phyloP scores from a whole-genome alignment of 805 yeast species.

The Teunomyces cretensis region DNA sequence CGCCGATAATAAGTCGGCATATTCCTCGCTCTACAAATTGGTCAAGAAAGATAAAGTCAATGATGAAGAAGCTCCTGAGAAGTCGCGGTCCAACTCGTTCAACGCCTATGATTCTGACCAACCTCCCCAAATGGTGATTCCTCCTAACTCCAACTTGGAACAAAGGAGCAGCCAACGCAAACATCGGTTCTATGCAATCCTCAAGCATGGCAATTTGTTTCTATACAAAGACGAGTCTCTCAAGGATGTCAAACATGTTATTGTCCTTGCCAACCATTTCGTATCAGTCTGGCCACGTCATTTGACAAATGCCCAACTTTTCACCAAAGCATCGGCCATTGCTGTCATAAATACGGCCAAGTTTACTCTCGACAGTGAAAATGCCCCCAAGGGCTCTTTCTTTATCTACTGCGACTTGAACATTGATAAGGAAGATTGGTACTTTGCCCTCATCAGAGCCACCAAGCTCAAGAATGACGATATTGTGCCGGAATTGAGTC shows the following conservation, averaged over 20 bases:
- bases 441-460: constrained; percentile 79
- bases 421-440: constrained; percentile 89
- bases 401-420: constrained; percentile 77
- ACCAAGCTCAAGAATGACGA: constrained; percentile 31
- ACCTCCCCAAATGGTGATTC: neutral
- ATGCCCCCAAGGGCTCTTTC: constrained; percentile 39
- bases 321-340: constrained; percentile 77
- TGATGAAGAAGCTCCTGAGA: constrained; percentile 5
- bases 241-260: constrained; percentile 70
- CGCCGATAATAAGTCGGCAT: constrained; percentile 52
- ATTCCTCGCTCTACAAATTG: constrained; percentile 58
- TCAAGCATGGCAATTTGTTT: constrained; percentile 86
- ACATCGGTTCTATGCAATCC: constrained; percentile 65
- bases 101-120: constrained; percentile 6
- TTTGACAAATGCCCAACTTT: constrained; percentile 72
- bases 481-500: constrained; percentile 26
- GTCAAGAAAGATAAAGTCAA: constrained; percentile 36
- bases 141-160: constrained; percentile 6
- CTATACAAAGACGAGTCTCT: constrained; percentile 72
- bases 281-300: constrained; percentile 85
- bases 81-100: constrained; percentile 10
- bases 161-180: constrained; percentile 37
- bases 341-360: constrained; percentile 51
- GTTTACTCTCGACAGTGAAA: constrained; percentile 10
- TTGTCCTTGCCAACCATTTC: constrained; percentile 68